Conservation (phyloP, 2,329 filamentous ascomycete species). For the Sarocladium strictum region DNA sequence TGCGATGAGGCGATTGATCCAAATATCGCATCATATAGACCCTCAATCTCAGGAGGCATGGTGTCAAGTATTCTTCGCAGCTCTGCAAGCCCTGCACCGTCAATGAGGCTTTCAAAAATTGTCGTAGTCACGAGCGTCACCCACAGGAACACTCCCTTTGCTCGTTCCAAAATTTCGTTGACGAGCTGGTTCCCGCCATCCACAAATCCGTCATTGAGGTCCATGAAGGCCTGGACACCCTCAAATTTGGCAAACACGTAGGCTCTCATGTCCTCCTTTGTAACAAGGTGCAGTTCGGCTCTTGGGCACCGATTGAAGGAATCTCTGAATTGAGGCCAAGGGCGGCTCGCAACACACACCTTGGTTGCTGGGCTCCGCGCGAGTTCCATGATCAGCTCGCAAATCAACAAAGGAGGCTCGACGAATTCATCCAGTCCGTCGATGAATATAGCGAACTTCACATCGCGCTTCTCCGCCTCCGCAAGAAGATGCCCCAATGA, state of each 20-base stretch:
- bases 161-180: neutral
- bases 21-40: conserved; percentile 5
- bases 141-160: conserved; percentile 5
- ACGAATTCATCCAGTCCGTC: conserved; percentile 17
- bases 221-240: neutral
- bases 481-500: neutral
- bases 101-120: neutral
- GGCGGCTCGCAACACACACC: conserved; percentile 19
- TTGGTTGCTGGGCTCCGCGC: conserved; percentile 12
- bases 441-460: conserved; percentile 13
- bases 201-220: neutral
- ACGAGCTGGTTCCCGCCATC: neutral
- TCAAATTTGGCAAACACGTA: conserved; percentile 8
- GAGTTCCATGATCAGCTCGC: conserved; percentile 10
- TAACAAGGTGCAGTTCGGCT: conserved; percentile 12
- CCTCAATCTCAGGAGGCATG: conserved; percentile 6
- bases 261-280: conserved; percentile 10
- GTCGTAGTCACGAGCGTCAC: neutral
- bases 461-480: neutral
- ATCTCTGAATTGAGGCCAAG: conserved; percentile 12
- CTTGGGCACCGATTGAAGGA: conserved; percentile 3
- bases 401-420: conserved; percentile 10
- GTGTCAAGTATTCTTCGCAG: neutral
- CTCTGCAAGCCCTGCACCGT: neutral
- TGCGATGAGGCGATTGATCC: neutral